These are phyloP conservation scores for Ophiostoma quercus DNA, from an alignment of 2,329 filamentous ascomycete genomes.

Conservation along the genomic window DNA sequence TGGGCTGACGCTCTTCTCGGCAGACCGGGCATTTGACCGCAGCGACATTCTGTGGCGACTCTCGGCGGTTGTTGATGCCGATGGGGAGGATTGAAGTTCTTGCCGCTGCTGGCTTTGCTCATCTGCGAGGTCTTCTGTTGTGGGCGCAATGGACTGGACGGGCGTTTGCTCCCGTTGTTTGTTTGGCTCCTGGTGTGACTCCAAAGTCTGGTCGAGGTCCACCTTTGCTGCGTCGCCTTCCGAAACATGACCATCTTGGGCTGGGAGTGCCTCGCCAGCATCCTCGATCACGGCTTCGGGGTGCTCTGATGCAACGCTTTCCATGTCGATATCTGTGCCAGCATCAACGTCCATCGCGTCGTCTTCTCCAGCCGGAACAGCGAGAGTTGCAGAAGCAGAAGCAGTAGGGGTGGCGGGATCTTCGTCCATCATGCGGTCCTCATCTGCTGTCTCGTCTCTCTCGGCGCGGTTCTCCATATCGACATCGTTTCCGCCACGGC, in stretches of 20 bases:
- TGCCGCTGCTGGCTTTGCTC: not conserved
- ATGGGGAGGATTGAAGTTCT: not conserved
- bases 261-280: not conserved
- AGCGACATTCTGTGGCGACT: conserved; percentile 25
- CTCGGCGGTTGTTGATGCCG: conserved; percentile 10
- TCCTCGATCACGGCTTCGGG: not conserved
- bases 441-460: not conserved
- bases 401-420: not conserved
- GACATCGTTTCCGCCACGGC: conserved; percentile 14
- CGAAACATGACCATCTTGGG: not conserved
- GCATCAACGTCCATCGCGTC: conserved; percentile 26
- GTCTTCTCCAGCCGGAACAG: not conserved
- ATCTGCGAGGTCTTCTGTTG: not conserved
- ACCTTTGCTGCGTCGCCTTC: not conserved
- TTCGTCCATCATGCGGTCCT: conserved; percentile 18
- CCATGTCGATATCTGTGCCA: conserved; percentile 25
- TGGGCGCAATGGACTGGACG: not conserved
- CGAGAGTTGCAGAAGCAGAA: not conserved
- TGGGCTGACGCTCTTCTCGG: conserved; percentile 15
- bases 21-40: conserved; percentile 16
- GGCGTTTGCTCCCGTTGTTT: not conserved
- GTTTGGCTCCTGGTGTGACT: not conserved
- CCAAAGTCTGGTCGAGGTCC: not conserved
- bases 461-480: not conserved
- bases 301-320: conserved; percentile 21